A percentile compares a stretch with the other conserved stretches of the same genome.
These are phyloP conservation scores for Acanthamoeba castellanii DNA, from an alignment of 208 protist species.

Conservation along the genomic window DNA sequence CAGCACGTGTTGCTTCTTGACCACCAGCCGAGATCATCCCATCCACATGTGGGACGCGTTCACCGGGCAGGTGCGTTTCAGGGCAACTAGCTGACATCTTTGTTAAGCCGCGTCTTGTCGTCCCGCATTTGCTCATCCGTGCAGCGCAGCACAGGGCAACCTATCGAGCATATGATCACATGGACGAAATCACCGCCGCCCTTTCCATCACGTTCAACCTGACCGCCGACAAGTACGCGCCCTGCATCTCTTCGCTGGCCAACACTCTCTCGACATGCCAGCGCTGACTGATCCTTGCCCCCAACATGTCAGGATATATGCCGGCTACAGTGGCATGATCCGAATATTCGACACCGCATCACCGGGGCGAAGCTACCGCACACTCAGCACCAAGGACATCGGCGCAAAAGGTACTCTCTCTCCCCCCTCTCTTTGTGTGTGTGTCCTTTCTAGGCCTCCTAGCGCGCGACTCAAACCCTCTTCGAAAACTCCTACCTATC, in stretches of 20 bases:
- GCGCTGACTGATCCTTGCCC: not conserved
- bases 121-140: not conserved
- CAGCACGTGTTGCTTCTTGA: slow-evolving; percentile 59
- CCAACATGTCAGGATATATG: slow-evolving; percentile 38
- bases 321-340: slow-evolving; percentile 3
- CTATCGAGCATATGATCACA: slow-evolving; percentile 61
- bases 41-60: slow-evolving; percentile 72
- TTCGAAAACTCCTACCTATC: not conserved
- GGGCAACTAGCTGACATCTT: not conserved
- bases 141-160: slow-evolving; percentile 32
- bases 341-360: slow-evolving; percentile 54
- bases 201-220: slow-evolving; percentile 51
- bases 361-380: slow-evolving; percentile 18
- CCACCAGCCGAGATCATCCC: slow-evolving; percentile 64
- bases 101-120: not conserved
- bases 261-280: not conserved
- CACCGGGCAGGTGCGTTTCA: slow-evolving; percentile 28
- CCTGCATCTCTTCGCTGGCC: not conserved
- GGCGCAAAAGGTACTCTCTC: not conserved
- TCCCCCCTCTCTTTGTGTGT: not conserved
- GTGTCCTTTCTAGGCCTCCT: not conserved
- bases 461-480: not conserved
- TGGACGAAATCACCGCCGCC: slow-evolving; percentile 58
- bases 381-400: slow-evolving; percentile 28
- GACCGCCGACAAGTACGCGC: slow-evolving; percentile 14